Evolutionary conservation across 2,329 filamentous ascomycete species (phyloP).

Genomic region (Penicillium sp.): DNA sequence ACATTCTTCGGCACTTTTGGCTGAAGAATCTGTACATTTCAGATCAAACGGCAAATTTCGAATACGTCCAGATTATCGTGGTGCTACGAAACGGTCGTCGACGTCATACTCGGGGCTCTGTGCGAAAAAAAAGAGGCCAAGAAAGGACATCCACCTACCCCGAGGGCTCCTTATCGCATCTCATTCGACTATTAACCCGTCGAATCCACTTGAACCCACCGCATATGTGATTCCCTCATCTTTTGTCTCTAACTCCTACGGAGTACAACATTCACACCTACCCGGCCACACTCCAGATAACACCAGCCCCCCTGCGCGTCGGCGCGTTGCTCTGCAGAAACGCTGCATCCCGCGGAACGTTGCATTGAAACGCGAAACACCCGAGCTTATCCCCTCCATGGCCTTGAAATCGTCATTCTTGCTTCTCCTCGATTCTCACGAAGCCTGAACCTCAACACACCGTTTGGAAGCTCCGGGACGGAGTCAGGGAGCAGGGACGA

Average conservation of each 20-base stretch:
- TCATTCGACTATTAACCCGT: background rate
- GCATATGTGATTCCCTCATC: background rate
- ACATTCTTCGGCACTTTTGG: background rate
- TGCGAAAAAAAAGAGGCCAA: background rate
- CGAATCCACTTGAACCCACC: background rate
- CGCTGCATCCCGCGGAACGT: background rate
- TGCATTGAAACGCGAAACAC: slow-evolving; percentile 3
- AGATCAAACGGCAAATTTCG: background rate
- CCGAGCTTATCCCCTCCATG: slow-evolving; percentile 6
- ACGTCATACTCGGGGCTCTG: background rate
- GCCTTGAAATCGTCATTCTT: slow-evolving; percentile 3
- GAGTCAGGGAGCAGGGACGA: slow-evolving; percentile 64
- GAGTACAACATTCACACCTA: too few species aligned
- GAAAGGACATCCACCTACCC: background rate
- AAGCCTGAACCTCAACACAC: background rate
- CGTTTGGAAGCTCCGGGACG: slow-evolving; percentile 6
- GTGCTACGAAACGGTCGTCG: background rate
- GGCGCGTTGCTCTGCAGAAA: slow-evolving; percentile 1
- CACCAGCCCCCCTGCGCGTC: slow-evolving; percentile 1
- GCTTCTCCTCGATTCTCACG: slow-evolving; percentile 2
- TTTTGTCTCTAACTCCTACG: background rate
- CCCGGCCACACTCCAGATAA: too few species aligned
- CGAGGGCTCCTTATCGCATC: background rate
- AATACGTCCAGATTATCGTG: background rate
- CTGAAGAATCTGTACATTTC: background rate